phyloP scores from a whole-genome alignment of 441 rosid genomes.

The Erodium moschatum region DNA sequence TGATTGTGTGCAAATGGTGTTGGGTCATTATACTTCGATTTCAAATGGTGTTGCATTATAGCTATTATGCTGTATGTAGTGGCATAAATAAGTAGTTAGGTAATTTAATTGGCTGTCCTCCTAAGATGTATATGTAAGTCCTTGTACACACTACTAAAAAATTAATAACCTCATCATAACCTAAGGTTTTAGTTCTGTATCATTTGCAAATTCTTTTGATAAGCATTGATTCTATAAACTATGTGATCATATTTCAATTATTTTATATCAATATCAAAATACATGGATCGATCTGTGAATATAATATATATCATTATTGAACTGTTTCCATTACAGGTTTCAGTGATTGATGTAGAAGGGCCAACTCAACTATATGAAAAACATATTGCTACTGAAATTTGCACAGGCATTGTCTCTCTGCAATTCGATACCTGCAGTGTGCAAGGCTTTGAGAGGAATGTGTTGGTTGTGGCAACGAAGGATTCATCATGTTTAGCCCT shows the following conservation, averaged over 20 bases:
- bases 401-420: slow-evolving; percentile 55
- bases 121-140: not conserved
- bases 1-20: not conserved
- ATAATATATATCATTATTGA: slow-evolving; percentile 4
- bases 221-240: too few species aligned
- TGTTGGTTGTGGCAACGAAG: slow-evolving; percentile 61
- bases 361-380: slow-evolving; percentile 43
- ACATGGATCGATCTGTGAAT: slow-evolving; percentile 4
- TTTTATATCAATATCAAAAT: slow-evolving; percentile 5
- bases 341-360: slow-evolving; percentile 55
- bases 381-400: slow-evolving; percentile 60
- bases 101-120: not conserved
- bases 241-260: not conserved
- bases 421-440: slow-evolving; percentile 58
- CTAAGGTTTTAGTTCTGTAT: not conserved
- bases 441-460: slow-evolving; percentile 75
- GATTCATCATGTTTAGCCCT: slow-evolving; percentile 73
- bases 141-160: not conserved
- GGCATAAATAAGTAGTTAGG: not conserved
- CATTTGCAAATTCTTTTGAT: not conserved
- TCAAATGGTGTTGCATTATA: too few species aligned
- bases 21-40: not conserved
- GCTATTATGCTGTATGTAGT: not conserved
- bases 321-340: slow-evolving; percentile 40
- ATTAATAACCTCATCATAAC: not conserved